Conservation (phyloP, 257 asterid genomes). For the Datura wrightii region DNA sequence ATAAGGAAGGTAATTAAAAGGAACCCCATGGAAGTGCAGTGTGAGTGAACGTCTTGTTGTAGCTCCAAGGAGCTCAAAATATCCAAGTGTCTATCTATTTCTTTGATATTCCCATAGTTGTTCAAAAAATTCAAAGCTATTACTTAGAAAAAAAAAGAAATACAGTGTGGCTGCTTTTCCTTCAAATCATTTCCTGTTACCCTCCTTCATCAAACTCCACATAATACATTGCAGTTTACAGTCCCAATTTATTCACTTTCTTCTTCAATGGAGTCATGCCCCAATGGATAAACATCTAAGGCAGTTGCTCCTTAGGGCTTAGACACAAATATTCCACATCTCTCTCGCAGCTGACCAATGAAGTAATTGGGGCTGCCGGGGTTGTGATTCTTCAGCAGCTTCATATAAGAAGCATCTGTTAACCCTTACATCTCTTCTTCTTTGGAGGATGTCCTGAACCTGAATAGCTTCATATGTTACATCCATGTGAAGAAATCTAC, state of each 20-base stretch:
- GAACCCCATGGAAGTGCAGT: not conserved
- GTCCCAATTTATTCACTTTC: not conserved
- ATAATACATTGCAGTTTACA: not conserved
- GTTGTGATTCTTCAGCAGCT: not conserved
- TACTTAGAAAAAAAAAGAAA: not conserved
- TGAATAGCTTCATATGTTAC: not conserved
- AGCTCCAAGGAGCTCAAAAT: not conserved
- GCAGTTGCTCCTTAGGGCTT: not conserved
- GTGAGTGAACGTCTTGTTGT: not conserved
- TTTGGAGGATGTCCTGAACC: not conserved
- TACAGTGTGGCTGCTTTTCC: too few species aligned
- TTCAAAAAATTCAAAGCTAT: not conserved
- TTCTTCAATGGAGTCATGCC: not conserved
- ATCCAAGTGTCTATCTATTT: not conserved
- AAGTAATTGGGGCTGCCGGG: not conserved
- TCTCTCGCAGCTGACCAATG: not conserved
- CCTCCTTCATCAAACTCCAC: not conserved
- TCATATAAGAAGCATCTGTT: not conserved
- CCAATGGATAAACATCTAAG: not conserved
- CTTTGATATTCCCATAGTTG: not conserved
- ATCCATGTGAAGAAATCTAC: not conserved
- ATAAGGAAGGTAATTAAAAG: not conserved
- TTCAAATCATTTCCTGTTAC: not conserved
- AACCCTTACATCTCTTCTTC: not conserved
- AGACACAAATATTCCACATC: not conserved